Base-by-base conservation (phyloP, 305 asterid species). In the Solanum hybrid region DNA sequence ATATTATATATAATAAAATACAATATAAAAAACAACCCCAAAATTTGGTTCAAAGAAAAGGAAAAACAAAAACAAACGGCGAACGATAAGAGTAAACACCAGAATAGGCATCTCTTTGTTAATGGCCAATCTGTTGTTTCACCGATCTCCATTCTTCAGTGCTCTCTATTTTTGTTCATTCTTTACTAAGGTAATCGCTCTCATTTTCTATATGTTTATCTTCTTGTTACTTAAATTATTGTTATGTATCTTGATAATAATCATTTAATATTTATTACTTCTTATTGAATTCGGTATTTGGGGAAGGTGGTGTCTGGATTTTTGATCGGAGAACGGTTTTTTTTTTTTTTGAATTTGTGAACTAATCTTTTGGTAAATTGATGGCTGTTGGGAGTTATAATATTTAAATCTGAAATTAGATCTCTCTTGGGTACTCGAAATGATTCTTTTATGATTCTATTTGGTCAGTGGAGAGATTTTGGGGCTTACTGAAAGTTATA, bases 61-160 rank as follows among this genome's bases (percentile, higher is more conserved):
- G 84, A 77, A 77, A 77, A 77, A 19, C 45, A 19, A 77, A 77
- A 77, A 77, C 45, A 77, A 77, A 77, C 29, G 81, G 81, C 42
- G 80, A 75, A 75, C 24, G 38, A 31, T 31, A 29, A 75, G 38
- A 75, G 80, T 31, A 75, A 31, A 75, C 38, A 75, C 80, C 38
- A 15, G 27, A 32, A 76, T 17, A 77, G 45, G 45, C 45, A 34
- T 34, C 27, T 78, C 45, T 35, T 22, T 78, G 84, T 78, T 35
- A 34, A 78, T 78, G 84, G 84, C 84, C 51, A 78, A 78, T 78
- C 84, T 77, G 82, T 77, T 77, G 82, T 77, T 77, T 77, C 84
- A 35, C 45, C 31, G 29, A 78, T 78, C 84, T 34, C 51, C 26
- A 10, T 78, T 78, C 84, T 78, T 78, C 84, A 10, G 27, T 78